Base-by-base conservation (phyloP, 2,329 filamentous ascomycete species). In the Acrocalymma vagum region DNA sequence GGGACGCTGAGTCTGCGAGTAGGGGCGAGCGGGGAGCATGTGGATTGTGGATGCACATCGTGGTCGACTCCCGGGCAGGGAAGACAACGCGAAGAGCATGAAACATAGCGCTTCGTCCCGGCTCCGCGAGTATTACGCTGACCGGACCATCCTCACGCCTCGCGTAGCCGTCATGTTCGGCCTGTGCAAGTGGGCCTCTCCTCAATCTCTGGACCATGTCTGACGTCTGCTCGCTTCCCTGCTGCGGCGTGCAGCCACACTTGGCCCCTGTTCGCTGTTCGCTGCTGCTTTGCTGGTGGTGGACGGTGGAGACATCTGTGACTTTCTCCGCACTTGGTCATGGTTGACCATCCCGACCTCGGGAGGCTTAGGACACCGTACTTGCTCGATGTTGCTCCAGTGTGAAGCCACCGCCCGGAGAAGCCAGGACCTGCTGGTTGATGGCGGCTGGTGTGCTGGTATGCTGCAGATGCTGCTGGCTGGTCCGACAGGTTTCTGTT, bases 81-180 rank as follows among this genome's bases (percentile, higher is more conserved):
- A 38, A 48, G 42, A 35, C 54, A 37, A 48, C 33, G 53, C 50
- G 50, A 55, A 48, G 52, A 44, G 52, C 50, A 50, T 64, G 62
- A 66, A 66, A 64, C 61, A 60, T 62, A 57, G 62, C 60, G 61
- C 59, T 42, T 47, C 57, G 48, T 65, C 58, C 62, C 62, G 62
- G 47, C 51, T 63, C 60, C 60, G 61, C 62, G 61, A 47, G 24
- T 45, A 25, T 47, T 54, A 51, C 33, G 45, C 43, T 35, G 36
- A 29, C 34, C 46, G 33, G 44, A 45, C 25, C 45, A 29, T 30
- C 36, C 43, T 45, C 41, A 39, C 27, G 42, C 40, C 22, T 28
- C 49, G 43, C 40, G 41, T 16, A 43, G 40, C 42, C 14, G 39
- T 39, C 36, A 45, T 45, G 48, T 53, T 59, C 51, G 45, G 23